These are phyloP conservation scores for Ambrosiella xylebori DNA, from an alignment of 2,329 filamentous ascomycete species.

Conservation along the genomic window DNA sequence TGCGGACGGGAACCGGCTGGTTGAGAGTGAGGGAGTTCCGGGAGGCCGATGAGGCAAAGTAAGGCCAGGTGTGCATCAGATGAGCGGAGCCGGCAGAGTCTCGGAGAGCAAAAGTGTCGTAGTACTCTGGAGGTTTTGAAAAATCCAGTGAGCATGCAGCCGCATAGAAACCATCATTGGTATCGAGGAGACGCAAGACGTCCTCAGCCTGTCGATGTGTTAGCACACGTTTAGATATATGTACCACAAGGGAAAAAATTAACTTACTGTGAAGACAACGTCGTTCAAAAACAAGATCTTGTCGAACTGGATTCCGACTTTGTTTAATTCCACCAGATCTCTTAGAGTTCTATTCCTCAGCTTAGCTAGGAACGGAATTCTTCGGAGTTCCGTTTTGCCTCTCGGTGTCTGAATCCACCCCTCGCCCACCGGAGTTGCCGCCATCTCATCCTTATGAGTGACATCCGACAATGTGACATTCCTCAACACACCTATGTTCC, in stretches of 20 bases:
- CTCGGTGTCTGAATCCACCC: slow-evolving; percentile 49
- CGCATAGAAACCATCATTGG: slow-evolving; percentile 39
- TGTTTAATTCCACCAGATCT: slow-evolving; percentile 35
- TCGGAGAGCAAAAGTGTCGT: slow-evolving; percentile 46
- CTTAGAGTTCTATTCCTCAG: slow-evolving; percentile 47
- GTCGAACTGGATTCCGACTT: slow-evolving; percentile 35
- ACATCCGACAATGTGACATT: slow-evolving; percentile 39
- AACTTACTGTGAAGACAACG: slow-evolving; percentile 38
- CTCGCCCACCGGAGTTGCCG: slow-evolving; percentile 23
- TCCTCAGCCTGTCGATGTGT: slow-evolving; percentile 29
- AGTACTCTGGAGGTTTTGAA: slow-evolving; percentile 33
- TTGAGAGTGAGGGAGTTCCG: slow-evolving; percentile 35
- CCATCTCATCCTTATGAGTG: slow-evolving; percentile 40
- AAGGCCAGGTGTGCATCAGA: slow-evolving; percentile 40
- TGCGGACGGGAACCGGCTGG: slow-evolving; percentile 27
- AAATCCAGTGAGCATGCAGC: slow-evolving; percentile 48
- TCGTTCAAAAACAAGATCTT: slow-evolving; percentile 47
- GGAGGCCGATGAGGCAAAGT: slow-evolving; percentile 34
- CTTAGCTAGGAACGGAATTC: slow-evolving; percentile 51
- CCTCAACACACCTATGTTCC: slow-evolving; percentile 31
- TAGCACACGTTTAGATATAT: not conserved
- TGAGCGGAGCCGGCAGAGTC: slow-evolving; percentile 34
- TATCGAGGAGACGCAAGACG: slow-evolving; percentile 36
- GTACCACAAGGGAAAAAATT: not conserved
- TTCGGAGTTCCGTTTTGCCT: slow-evolving; percentile 36